Base-by-base conservation (phyloP, 805 yeast genomes). In the Suhomyces faveliae region DNA sequence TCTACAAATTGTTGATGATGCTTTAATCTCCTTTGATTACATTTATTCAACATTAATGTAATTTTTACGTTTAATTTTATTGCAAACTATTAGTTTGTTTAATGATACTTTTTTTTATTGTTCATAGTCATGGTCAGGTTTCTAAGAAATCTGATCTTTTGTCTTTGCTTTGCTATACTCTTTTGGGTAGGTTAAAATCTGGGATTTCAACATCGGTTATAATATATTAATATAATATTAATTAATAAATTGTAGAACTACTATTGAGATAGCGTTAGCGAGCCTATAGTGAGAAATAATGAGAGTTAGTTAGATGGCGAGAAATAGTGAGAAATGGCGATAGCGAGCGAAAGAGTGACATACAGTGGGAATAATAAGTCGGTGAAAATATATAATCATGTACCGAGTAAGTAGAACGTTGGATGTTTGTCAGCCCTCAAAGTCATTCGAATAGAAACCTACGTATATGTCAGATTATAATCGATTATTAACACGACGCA, bases 171-270 rank as follows among this genome's bases (percentile, higher is more conserved):
- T 35, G 49, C 49, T 27, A n/a, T 27, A 27, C 30, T 27, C 30
- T n/a, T 27, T 9, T 68, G 74, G 74, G 74, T 66, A 27, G 15
- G 15, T 66, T 60, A 59, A 64, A 66, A 60, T 57, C 30, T 66
- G 76, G 77, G 77, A 72, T 71, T 71, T 73, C 77, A 73, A 73
- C 77, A 73, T 73, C 77, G 76, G 77, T 68, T 56, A 57, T 57
- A 39, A 38, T 47, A 47, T 42, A 33, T 22, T 12, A 30, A 45
- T 45, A 47, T 37, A 45, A 23, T 35, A 46, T 29, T 29, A 29
- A n/a, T 20, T 20, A 8, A 8, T 5, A 33, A 12, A 1, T 17
- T 15, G 23, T 35, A 33, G 20, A 5, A 13, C 4, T 33, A 13
- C 7, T 30, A 12, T 6, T 30, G 35, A 12, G 35, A 10, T 10